A percentile compares a stretch with the other conserved stretches of the same genome.
phyloP scores from a whole-genome alignment of 306 rosid species.

The Glycine soja region DNA sequence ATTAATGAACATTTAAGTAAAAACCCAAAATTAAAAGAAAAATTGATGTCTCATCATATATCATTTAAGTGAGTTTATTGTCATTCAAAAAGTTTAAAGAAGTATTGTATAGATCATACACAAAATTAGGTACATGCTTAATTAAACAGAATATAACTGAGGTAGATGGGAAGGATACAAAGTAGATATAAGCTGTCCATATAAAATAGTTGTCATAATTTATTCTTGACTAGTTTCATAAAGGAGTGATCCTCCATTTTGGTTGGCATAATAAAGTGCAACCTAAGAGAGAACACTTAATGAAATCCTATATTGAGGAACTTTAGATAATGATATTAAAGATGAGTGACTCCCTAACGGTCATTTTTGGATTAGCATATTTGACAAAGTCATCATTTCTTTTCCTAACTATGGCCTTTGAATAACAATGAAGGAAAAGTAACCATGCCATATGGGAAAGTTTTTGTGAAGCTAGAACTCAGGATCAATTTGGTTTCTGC shows the following conservation, averaged over 20 bases:
- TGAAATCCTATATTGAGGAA: constrained; percentile 46
- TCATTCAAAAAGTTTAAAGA: constrained; percentile 18
- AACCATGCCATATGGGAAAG: constrained; percentile 35
- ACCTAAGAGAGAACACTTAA: constrained; percentile 22
- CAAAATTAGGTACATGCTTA: constrained; percentile 38
- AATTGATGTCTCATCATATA: not conserved
- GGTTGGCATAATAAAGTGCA: constrained; percentile 44
- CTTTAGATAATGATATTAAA: constrained; percentile 35
- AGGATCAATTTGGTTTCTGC: constrained; percentile 56
- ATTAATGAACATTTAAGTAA: not conserved
- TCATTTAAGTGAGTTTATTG: constrained; percentile 37
- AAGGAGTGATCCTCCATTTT: constrained; percentile 37
- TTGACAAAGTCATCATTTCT: constrained; percentile 61
- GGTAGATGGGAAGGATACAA: constrained; percentile 42
- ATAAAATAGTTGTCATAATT: constrained; percentile 44
- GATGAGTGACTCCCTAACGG: constrained; percentile 18
- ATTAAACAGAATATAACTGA: constrained; percentile 32
- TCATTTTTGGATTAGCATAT: constrained; percentile 50
- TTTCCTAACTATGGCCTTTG: constrained; percentile 52
- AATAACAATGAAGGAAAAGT: constrained; percentile 52
- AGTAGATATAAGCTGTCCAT: constrained; percentile 23
- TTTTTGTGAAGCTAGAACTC: constrained; percentile 52
- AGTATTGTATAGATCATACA: not conserved
- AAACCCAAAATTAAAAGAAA: not conserved
- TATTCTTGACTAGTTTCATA: constrained; percentile 42